Conservation (phyloP, 148 eudicot genomes). For the Rhododendron ovatum region DNA sequence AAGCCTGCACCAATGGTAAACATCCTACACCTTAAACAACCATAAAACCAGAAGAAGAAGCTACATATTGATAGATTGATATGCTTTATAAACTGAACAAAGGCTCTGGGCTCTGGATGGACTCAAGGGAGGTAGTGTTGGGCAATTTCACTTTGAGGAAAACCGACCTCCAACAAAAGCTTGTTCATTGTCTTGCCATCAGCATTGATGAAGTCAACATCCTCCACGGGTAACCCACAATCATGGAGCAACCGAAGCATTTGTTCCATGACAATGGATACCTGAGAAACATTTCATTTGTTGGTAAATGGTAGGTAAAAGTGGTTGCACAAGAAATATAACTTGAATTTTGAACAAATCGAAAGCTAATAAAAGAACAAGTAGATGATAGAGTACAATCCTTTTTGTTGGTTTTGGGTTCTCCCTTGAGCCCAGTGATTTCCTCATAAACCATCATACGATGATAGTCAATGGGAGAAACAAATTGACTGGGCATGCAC, state of each 20-base stretch:
- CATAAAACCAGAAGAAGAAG: neutral
- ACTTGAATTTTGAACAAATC: no score
- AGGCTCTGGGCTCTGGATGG: neutral
- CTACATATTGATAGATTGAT: neutral
- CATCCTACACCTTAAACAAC: neutral
- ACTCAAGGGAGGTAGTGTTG: neutral
- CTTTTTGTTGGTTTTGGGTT: neutral
- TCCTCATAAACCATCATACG: neutral
- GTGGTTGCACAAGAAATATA: neutral
- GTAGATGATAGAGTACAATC: neutral
- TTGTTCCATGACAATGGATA: conserved; percentile 96
- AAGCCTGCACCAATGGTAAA: neutral
- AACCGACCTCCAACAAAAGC: conserved; percentile 73
- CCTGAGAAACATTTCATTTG: conserved; percentile 30
- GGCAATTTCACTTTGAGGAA: neutral
- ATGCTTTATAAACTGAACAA: neutral
- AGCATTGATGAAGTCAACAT: conserved; percentile 95
- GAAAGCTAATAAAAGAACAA: neutral
- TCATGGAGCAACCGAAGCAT: conserved; percentile 92
- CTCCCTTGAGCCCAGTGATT: neutral
- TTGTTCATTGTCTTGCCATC: conserved; percentile 94
- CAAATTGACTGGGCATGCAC: neutral
- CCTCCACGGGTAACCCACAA: conserved; percentile 86
- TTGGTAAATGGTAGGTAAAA: neutral
- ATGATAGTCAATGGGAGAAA: neutral